phyloP scores from a whole-genome alignment of 2,329 filamentous ascomycete genomes.

The Alternaria panax region DNA sequence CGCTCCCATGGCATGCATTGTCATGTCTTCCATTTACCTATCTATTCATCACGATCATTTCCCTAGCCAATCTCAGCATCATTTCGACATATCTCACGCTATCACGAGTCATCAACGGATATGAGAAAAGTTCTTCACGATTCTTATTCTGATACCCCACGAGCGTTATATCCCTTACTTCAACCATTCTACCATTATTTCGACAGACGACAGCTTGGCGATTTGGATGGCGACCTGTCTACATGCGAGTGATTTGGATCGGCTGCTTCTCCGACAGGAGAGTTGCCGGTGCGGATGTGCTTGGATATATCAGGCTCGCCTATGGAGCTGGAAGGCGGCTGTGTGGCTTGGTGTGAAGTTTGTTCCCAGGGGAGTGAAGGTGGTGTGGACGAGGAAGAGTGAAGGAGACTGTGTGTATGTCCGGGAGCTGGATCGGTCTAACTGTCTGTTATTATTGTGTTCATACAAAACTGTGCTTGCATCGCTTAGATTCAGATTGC shows the following conservation, averaged over 20 bases:
- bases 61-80: conserved; percentile 39
- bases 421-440: conserved; percentile 37
- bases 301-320: conserved; percentile 38
- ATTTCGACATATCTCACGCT: conserved; percentile 47
- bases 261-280: conserved; percentile 12
- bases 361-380: conserved; percentile 31
- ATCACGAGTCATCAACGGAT: conserved; percentile 47
- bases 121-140: conserved; percentile 50
- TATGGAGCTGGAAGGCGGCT: conserved; percentile 43
- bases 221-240: conserved; percentile 36
- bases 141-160: conserved; percentile 55
- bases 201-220: conserved; percentile 49
- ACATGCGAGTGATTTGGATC: conserved; percentile 21
- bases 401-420: conserved; percentile 35
- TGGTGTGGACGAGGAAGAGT: conserved; percentile 32
- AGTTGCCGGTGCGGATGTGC: conserved; percentile 19
- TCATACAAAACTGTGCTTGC: conserved; percentile 20
- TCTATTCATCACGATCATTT: conserved; percentile 44
- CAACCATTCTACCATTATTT: conserved; percentile 49
- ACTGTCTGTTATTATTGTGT: conserved; percentile 28
- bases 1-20: conserved; percentile 16
- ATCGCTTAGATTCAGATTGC: conserved; percentile 26
- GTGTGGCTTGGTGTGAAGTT: conserved; percentile 41
- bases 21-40: conserved; percentile 23
- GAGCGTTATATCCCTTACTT: conserved; percentile 48